Base-by-base conservation (phyloP, 768 basidiomycete species). In the Tricholoma saponaceum region DNA sequence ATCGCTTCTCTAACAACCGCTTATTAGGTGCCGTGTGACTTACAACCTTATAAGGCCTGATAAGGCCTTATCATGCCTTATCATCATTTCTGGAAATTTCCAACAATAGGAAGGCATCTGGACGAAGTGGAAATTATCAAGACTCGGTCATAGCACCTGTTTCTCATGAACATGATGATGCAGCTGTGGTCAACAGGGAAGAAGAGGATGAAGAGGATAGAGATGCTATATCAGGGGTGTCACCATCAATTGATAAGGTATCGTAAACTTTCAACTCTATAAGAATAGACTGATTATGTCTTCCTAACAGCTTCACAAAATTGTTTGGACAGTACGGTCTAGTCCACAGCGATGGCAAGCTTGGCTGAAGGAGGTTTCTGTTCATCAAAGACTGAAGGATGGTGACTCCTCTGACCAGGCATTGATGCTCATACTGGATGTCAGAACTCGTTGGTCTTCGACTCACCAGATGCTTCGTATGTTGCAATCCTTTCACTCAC, bases 381-480 rank as follows among this genome's bases (percentile, higher is more conserved):
- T 35, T 10, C 12, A 35, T 35, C 46, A 18, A 12, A 54, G 51
- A 44, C 35, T 28, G 30, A 47, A 16, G 43, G 53, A 47, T 22
- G 26, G 20, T 20, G 46, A 23, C 9, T 20, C 9, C 32, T 26
- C 20, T 54, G 32, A 35, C 16, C 6, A 30, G 16, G 55, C 44
- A 2, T 51, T 67, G 12, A 69, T 71, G 66, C 65, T 70, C 6
- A 71, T 71, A 41, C 58, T 72, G 7, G 70, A 72, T 57, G 66
- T 72, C 0, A 55, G 53, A 39, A 72, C 69, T 1, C 58, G 62
- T 1, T 72, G 70, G 70, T 60, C 64, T 6, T 72, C 66, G 10
- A 71, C 67, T 3, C 69, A 71, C 52, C 63, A 69, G 35, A 72
- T 71, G 70, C 60, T 72, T 25, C 56, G 59, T 71, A 55, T 22